Base-by-base conservation (phyloP, 2,329 filamentous ascomycete species). In the Cytospora leucostoma region DNA sequence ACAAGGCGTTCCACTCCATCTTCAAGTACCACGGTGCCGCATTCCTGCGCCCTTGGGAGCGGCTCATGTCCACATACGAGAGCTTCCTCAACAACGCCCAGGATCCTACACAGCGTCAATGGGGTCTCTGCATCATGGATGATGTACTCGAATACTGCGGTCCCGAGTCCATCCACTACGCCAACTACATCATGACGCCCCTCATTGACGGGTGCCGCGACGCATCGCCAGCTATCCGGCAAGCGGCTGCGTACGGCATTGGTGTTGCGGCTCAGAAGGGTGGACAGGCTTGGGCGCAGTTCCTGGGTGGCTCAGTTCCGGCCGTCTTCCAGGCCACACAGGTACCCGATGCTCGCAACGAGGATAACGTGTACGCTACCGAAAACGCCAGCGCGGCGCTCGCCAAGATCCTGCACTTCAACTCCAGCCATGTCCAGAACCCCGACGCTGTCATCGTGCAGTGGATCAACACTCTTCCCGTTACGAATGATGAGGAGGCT, bases 111-210 rank as follows among this genome's bases (percentile, higher is more conserved):
- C 94, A 98, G 76, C 87, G 95, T 62, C 95, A 99, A 75, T 99
- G 95, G 95, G 94, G 93, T n/a, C 84, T 99, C 60, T 99, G 95
- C 80, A 97, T 99, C 70, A 92, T 97, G 82, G 95, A 99, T 72
- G 95, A 99, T 74, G 94, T 99, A 40, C 84, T 99, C 40, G 95
- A 99, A 75, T 99, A 98, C 80, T 98, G 93, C 74, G 93, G 94
- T 0, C 84, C 89, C 0, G 88, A 96, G 70, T 96, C 92, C 70
- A 94, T 90, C 81, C 87, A 89, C 68, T 99, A 96, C 74, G 88
- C 89, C 72, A 86, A 88, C 69, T 88, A 93, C 72, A 97, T 99
- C 70, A 88, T 93, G 63, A 88, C 93, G 71, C 93, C 95, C 12
- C 84, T 99, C 47, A 83, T 96, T 53, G 87, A 91, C 65, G 95